Conservation (phyloP, 257 asterid species). For the Gynochthodes officinalis region DNA sequence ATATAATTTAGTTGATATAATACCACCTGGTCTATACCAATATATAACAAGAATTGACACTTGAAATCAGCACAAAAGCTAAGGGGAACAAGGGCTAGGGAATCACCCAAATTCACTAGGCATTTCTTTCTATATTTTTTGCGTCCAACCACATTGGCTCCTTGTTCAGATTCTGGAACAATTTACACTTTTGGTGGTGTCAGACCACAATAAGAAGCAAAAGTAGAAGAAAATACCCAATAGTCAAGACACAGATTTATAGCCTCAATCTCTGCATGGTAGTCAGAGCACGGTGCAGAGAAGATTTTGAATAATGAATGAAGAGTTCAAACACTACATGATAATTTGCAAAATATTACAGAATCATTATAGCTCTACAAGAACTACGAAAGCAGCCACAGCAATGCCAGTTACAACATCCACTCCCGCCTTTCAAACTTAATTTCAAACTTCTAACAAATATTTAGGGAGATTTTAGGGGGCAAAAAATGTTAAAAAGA, state of each 20-base stretch:
- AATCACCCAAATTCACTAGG: background rate
- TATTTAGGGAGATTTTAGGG: background rate
- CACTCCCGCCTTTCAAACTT: background rate
- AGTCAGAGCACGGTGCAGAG: background rate
- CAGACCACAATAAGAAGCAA: background rate
- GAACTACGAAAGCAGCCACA: background rate
- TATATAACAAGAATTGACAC: background rate
- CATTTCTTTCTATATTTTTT: background rate
- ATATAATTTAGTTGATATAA: too few species aligned
- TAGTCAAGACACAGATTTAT: background rate
- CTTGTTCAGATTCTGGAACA: background rate
- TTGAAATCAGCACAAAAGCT: background rate
- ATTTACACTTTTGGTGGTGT: background rate
- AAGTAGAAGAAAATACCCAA: background rate
- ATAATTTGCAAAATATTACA: conserved; percentile 4
- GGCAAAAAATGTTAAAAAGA: background rate
- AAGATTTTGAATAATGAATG: background rate
- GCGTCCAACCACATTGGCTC: background rate
- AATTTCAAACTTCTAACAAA: background rate
- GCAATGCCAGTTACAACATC: background rate
- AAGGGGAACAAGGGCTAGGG: background rate
- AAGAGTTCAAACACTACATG: background rate
- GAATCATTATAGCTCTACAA: background rate
- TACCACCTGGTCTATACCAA: too few species aligned
- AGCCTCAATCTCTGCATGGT: background rate